Base-by-base conservation (phyloP, 2,329 filamentous ascomycete species). In the Penicillium janthinellum region DNA sequence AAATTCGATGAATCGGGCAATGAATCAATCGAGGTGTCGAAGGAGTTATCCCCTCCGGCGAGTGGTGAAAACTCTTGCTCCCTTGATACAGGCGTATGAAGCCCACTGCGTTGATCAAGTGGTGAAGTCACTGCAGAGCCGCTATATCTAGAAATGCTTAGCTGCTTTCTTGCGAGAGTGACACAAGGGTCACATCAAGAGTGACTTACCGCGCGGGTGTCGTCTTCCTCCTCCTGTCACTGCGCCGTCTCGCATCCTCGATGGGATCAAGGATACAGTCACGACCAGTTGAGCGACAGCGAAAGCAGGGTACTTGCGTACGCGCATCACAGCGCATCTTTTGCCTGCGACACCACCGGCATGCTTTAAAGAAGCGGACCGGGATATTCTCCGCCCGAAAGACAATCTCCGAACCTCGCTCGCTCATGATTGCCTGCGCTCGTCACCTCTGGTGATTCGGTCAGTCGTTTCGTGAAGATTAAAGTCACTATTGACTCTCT, bases 271-370 rank as follows among this genome's bases (percentile, higher is more conserved):
- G 37, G 17, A 75, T 68, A 53, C 73, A 75, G 41, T 75, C 73
- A 12, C 71, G 70, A 20, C 73, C 73, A 10, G 68, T 65, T 7
- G 71, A 66, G 6, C 69, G 70, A 58, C 73, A 75, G 28, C 73
- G 72, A 42, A 71, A 72, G 52, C 73, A 75, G n/a, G 73, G 73
- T 41, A 74, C 65, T 55, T 71, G 73, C 15, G 66, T 70, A 34
- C 72, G 72, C 34, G 73, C 73, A 64, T 75, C 73, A 45, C 73
- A 75, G 38, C 73, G 71, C 69, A 75, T 73, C 54, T 75, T 75
- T 56, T 73, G 72, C 60, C 71, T 64, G 31, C 71, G 67, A 64
- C 73, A 75, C 69, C 72, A 69, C 35, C 73, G 71, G 49, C 73
- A 75, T 70, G 73, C 70, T 58, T 75, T 75, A 45, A 75, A 75